Evolutionary conservation across 192 early-diverging fungal species (phyloP), one percentile per base, ranked within the genome.

Genomic region (Podila epigama): DNA sequence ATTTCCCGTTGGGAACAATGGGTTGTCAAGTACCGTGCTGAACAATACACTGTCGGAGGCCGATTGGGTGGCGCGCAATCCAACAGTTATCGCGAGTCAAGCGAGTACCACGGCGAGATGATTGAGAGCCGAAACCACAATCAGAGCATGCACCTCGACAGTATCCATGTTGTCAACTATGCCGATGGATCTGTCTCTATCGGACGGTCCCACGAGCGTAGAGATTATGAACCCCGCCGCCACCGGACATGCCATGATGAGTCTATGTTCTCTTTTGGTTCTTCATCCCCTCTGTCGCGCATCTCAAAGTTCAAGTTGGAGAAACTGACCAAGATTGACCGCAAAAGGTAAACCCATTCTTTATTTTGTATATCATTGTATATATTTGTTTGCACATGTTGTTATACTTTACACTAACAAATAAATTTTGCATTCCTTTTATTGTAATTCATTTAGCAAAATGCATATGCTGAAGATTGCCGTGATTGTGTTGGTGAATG

Each of bases 401-500:
- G 3, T 5, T 41, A 16, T 41, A 18, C 4, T 41, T 11, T 18
- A 41, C 1, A n/a, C 41, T n/a, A 5, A n/a, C 16, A 44, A 44
- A 44, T 15, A 44, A 20, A 2, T 44, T 44, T 48, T 48, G 20
- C 11, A 22, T 48, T 2, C 9, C 20, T 54, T 51, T 32, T 32
- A 5, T 54, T 4, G 3, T 27, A 2, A 33, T n/a, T 8, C 6
- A 29, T 33, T n/a, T 44, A 75, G 65, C n/a, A 75, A 75, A 58
- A 25, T 61, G 10, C 52, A 42, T 36, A 40, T 67, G 29, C 27
- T 75, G 12, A 75, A 75, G 37, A 58, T 75, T 16, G 58, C 42
- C 4, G n/a, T 58, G n/a, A 48, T 75, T 40, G 35, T 75, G 25
- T 22, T 75, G 6, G 58, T 75, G 20, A 75, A 75, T 34, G 35